Percentiles rank a stretch among this genome's conserved stretches.
Evolutionary conservation across 2,329 filamentous ascomycete species (phyloP).

Genomic region (Pleurostoma richardsiae): DNA sequence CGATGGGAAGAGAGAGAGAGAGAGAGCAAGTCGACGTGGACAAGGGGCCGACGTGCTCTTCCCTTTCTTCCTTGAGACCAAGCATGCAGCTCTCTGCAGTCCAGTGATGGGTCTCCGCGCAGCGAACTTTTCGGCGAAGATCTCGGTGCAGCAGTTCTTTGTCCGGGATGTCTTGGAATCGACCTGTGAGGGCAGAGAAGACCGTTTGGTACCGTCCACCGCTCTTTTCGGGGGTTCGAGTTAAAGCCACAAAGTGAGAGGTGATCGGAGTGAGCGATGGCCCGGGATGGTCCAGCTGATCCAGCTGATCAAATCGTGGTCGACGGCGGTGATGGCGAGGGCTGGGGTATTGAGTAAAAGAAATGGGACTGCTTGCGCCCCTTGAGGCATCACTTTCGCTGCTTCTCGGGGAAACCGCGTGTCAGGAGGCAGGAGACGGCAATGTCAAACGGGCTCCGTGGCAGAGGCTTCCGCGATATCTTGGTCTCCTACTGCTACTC

Average conservation of each 20-base stretch:
- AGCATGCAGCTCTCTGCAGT: constrained; percentile 32
- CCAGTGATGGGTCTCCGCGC: constrained; percentile 25
- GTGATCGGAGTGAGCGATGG: constrained; percentile 21
- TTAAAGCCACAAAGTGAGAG: constrained; percentile 33
- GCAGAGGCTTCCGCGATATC: constrained; percentile 1
- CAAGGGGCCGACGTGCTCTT: constrained; percentile 30
- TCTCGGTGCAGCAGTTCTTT: constrained; percentile 41
- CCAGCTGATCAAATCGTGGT: constrained; percentile 4
- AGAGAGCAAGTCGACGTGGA: constrained; percentile 21
- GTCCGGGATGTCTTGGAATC: constrained; percentile 44
- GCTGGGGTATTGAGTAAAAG: constrained; percentile 5
- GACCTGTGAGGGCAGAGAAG: constrained; percentile 32
- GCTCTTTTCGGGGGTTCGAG: constrained; percentile 40
- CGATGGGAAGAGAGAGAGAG: constrained; percentile 1
- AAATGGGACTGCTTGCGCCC: constrained; percentile 9
- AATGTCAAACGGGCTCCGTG: constrained; percentile 15
- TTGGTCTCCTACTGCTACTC: background rate
- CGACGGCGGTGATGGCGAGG: constrained; percentile 6
- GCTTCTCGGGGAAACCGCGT: too few species aligned
- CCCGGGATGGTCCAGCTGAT: constrained; percentile 5
- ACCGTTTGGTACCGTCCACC: constrained; percentile 44
- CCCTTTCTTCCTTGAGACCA: constrained; percentile 28
- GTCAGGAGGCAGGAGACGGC: constrained; percentile 7
- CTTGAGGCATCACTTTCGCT: constrained; percentile 10
- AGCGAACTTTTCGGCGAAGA: constrained; percentile 17